Evolutionary conservation across 75 land plant genomes (phyloP), one percentile per base, ranked within the genome.

Genomic region (Sequoiadendron giganteum): DNA sequence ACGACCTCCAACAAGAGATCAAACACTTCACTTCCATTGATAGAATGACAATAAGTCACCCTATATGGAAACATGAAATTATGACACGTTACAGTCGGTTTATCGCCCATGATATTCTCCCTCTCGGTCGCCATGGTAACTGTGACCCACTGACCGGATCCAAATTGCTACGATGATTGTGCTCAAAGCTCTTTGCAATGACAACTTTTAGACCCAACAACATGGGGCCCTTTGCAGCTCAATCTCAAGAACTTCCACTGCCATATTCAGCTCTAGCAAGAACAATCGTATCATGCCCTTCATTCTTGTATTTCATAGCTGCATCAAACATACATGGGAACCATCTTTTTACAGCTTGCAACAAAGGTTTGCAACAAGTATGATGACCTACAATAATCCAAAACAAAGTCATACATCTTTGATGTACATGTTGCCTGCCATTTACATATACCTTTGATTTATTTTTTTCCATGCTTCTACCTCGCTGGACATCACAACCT

Each of bases 171-270:
- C 97, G 95, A 87, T 97, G 99, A 85, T 96, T 97, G 65, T 96
- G 93, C 95, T 97, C 99, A 91, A 97, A 97, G 52, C 96, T 97
- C 80, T 97, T 97, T 36, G 99, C 94, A 75, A 97, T 97, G 32
- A 97, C 97, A 45, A 30, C 38, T 73, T 16, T 83, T 21, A 91
- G 65, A 45, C 93, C 99, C 93, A 87, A 94, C 45, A 97, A 77
- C 95, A 94, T 93, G 36, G 97, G 98, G 40, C 99, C 99, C 90
- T 97, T 97, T 39, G 99, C 99, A 90, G 98, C 99, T 97, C 98
- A 97, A 90, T 97, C 99, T 86, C 98, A 87, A 55, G 99, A 96
- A 88, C 99, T 97, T 48, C 99, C 99, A 92, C 97, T 97, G 34
- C 99, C 98, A 89, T 97, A 97, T 83, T 97, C 97, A 43, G 97